These are phyloP conservation scores for Nitzschia palea DNA, from an alignment of 108 stramenopile genomes.

Conservation along the genomic window DNA sequence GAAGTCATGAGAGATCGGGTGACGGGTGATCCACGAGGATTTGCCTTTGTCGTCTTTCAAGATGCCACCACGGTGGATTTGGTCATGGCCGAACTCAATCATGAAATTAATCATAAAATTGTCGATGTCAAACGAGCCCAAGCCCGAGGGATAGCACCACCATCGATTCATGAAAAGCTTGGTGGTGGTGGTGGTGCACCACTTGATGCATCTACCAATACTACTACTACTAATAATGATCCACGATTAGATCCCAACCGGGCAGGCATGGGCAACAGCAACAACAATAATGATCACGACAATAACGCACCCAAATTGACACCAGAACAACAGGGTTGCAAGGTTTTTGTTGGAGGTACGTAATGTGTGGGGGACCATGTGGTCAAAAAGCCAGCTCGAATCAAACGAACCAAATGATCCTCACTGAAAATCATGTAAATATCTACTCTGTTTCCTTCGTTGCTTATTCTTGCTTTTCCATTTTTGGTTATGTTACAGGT, in stretches of 20 bases:
- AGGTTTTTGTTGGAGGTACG: conserved; percentile 44
- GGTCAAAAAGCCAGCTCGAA: too few relatives aligned
- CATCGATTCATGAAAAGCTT: conserved; percentile 64
- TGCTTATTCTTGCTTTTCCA: too few relatives aligned
- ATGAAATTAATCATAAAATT: conserved; percentile 88
- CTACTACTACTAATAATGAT: neutral
- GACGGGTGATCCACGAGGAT: conserved; percentile 89
- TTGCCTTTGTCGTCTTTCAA: conserved; percentile 90
- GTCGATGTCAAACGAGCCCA: conserved; percentile 91
- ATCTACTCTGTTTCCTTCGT: too few relatives aligned
- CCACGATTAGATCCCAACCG: too few relatives aligned
- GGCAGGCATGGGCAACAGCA: neutral
- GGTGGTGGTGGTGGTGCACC: conserved; percentile 5
- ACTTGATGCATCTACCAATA: neutral
- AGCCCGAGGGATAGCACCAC: conserved; percentile 82
- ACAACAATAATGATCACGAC: neutral
- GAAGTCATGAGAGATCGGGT: conserved; percentile 85
- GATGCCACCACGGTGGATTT: conserved; percentile 80
- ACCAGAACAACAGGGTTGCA: conserved; percentile 64
- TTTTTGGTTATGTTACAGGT: conserved; percentile 50
- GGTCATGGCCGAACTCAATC: conserved; percentile 67
- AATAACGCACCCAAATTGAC: conserved; percentile 21
- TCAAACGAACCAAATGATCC: too few relatives aligned
- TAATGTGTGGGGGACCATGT: too few relatives aligned
- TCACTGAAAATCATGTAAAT: too few relatives aligned